Conservation (phyloP, 2,329 filamentous ascomycete species). For the Fusarium sp. region DNA sequence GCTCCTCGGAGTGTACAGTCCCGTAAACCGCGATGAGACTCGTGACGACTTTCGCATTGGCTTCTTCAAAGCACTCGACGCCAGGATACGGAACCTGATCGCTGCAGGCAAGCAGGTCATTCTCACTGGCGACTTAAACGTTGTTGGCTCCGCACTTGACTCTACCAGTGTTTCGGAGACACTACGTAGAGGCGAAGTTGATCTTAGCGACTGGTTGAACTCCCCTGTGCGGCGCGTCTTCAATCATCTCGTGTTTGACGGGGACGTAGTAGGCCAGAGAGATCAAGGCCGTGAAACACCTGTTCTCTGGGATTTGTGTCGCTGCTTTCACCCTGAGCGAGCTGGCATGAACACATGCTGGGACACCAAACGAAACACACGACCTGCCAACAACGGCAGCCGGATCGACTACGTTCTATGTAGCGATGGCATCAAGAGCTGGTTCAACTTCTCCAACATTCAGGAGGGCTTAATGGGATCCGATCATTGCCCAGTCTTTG, state of each 20-base stretch:
- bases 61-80: constrained; percentile 85
- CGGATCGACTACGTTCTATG: constrained; percentile 95
- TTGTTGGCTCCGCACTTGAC: constrained; percentile 77
- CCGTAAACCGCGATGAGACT: constrained; percentile 87
- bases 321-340: constrained; percentile 83
- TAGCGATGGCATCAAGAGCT: constrained; percentile 80
- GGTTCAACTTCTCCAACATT: constrained; percentile 86
- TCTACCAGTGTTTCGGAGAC: constrained; percentile 79
- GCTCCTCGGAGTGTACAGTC: constrained; percentile 91
- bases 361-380: constrained; percentile 94
- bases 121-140: constrained; percentile 90
- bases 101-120: constrained; percentile 86
- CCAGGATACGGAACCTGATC: constrained; percentile 85
- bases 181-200: constrained; percentile 77
- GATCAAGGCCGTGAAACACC: constrained; percentile 78
- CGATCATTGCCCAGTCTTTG: constrained; percentile 96
- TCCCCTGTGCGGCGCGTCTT: constrained; percentile 81
- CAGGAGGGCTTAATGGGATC: constrained; percentile 95
- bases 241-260: constrained; percentile 85
- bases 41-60: constrained; percentile 85
- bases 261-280: constrained; percentile 73
- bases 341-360: constrained; percentile 97
- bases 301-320: constrained; percentile 85
- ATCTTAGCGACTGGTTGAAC: constrained; percentile 78
- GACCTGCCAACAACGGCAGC: constrained; percentile 93